Percentiles rank a stretch among this genome's conserved stretches.
phyloP scores from a whole-genome alignment of 148 eudicot genomes.

The Spergularia bocconei region DNA sequence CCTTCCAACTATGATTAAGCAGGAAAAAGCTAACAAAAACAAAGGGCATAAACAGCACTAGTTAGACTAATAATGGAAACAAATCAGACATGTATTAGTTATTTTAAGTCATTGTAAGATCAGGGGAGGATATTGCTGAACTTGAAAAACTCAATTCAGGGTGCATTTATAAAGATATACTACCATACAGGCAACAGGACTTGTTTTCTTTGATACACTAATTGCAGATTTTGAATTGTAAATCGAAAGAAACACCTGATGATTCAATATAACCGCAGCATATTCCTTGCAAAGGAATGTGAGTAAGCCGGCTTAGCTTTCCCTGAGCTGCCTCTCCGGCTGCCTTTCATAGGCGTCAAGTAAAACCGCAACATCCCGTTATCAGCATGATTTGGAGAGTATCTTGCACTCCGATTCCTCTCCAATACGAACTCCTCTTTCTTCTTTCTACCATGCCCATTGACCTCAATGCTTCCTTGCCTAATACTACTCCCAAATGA shows the following conservation, averaged over 20 bases:
- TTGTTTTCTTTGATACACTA: conserved; percentile 33
- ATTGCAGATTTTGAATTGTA: conserved; percentile 33
- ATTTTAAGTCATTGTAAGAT: conserved; percentile 27
- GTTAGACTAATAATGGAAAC: background rate
- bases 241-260: conserved; percentile 32
- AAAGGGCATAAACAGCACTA: background rate
- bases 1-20: conserved; percentile 5
- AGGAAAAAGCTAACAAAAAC: background rate
- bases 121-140: conserved; percentile 27
- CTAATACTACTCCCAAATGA: conserved; percentile 53
- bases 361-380: conserved; percentile 76
- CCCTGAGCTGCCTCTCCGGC: conserved; percentile 50
- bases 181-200: conserved; percentile 28
- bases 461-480: conserved; percentile 43
- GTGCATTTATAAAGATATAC: conserved; percentile 30
- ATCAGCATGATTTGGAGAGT: conserved; percentile 48
- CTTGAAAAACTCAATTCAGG: conserved; percentile 31
- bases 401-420: conserved; percentile 44
- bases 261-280: conserved; percentile 56
- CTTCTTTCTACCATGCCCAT: conserved; percentile 36
- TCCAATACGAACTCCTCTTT: conserved; percentile 43
- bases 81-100: conserved; percentile 12
- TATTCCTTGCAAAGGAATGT: conserved; percentile 38
- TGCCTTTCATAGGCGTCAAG: conserved; percentile 67
- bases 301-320: conserved; percentile 39